phyloP scores from a whole-genome alignment of 1,284 basidiomycete genomes.

The Marasmius sp. region DNA sequence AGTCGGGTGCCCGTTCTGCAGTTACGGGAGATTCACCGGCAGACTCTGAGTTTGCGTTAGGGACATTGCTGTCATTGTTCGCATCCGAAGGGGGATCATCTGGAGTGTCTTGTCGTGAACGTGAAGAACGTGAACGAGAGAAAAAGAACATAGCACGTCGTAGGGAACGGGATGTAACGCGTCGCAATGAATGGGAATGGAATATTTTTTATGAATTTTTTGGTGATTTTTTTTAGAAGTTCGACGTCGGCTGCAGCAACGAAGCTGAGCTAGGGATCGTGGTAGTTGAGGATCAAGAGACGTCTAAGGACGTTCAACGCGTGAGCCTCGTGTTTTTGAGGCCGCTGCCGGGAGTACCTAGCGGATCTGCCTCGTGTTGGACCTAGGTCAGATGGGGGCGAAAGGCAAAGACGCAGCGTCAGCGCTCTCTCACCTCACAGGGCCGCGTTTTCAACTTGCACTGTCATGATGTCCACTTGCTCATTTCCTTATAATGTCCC shows the following conservation, averaged over 20 bases:
- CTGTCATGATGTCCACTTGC: background rate
- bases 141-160: slow-evolving; percentile 26
- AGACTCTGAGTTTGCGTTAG: slow-evolving; percentile 13
- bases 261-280: slow-evolving; percentile 21
- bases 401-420: slow-evolving; percentile 6
- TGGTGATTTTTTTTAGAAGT: slow-evolving; percentile 5
- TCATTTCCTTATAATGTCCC: background rate
- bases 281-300: slow-evolving; percentile 15
- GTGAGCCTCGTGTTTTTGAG: slow-evolving; percentile 39
- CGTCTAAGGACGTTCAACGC: slow-evolving; percentile 26
- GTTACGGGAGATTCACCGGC: slow-evolving; percentile 18
- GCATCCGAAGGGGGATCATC: slow-evolving; percentile 22
- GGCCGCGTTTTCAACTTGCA: background rate
- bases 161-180: slow-evolving; percentile 6
- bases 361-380: slow-evolving; percentile 41
- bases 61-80: background rate
- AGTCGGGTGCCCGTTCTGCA: slow-evolving; percentile 11
- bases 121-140: slow-evolving; percentile 45
- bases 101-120: slow-evolving; percentile 47
- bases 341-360: slow-evolving; percentile 19
- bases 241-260: slow-evolving; percentile 10
- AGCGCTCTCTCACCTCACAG: background rate
- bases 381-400: slow-evolving; percentile 26
- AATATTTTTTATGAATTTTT: slow-evolving; percentile 21
- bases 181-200: slow-evolving; percentile 8